Evolutionary conservation across 2,329 filamentous ascomycete genomes (phyloP).

Genomic region (Pyrenophora seminiperda): DNA sequence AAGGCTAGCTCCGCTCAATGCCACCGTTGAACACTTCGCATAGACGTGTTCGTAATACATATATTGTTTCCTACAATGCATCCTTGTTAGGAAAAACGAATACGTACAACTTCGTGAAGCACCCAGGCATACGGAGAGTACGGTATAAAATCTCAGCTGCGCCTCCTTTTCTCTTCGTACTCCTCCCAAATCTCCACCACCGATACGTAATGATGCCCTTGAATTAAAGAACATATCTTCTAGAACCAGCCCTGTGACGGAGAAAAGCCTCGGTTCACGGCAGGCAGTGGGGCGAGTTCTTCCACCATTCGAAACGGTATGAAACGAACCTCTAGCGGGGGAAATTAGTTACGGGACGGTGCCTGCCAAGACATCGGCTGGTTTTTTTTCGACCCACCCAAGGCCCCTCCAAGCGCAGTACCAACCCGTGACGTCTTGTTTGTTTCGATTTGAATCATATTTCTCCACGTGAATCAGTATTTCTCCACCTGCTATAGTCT

Average conservation of each 20-base stretch:
- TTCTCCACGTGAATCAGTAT: background rate
- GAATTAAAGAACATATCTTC: slow-evolving; percentile 11
- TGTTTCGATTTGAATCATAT: slow-evolving; percentile 4
- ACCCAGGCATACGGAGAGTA: too few species aligned
- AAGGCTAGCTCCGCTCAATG: slow-evolving; percentile 11
- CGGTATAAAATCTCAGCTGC: too few species aligned
- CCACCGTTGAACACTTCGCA: background rate
- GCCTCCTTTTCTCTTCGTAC: background rate
- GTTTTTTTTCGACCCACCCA: slow-evolving; percentile 21
- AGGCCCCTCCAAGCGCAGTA: slow-evolving; percentile 1
- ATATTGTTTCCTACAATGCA: background rate
- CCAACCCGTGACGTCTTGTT: slow-evolving; percentile 1
- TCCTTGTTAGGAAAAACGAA: too few species aligned
- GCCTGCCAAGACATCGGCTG: slow-evolving; percentile 12
- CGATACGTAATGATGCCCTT: slow-evolving; percentile 4
- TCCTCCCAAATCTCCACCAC: slow-evolving; percentile 1
- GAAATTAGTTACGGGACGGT: slow-evolving; percentile 25
- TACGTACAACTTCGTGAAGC: too few species aligned
- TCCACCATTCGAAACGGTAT: slow-evolving; percentile 18
- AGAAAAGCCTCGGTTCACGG: slow-evolving; percentile 8
- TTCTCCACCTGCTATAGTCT: slow-evolving; percentile 2
- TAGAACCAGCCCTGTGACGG: slow-evolving; percentile 13
- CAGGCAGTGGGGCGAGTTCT: slow-evolving; percentile 20
- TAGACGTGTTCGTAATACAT: slow-evolving; percentile 1
- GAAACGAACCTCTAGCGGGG: slow-evolving; percentile 26